Base-by-base conservation (phyloP, 2,329 filamentous ascomycete genomes). In the Pseudocercospora fuligena region DNA sequence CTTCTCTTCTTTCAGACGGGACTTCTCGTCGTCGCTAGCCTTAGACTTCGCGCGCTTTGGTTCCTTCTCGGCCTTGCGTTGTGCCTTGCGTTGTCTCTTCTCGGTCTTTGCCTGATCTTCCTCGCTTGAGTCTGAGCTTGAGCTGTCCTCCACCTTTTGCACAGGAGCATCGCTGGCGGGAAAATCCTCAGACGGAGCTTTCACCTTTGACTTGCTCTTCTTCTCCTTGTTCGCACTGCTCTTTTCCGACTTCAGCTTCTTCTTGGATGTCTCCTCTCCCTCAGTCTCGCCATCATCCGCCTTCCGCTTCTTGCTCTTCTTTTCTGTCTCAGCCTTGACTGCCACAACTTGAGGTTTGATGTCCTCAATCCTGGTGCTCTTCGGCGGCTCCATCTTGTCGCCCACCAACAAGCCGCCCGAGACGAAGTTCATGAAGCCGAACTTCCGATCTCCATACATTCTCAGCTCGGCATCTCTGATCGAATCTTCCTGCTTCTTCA, bases 391-490 rank as follows among this genome's bases (percentile, higher is more conserved):
- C 64, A 85, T 82, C 75, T 86, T 85, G 67, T 88, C 87, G 12
- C 87, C 87, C 5, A 87, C 84, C 69, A 90, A 76, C 64, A 93
- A 86, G 0, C 94, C 95, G n/a, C 93, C 95, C 66, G 85, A 89
- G 25, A 99, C 90, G 79, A 99, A 99, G 58, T 89, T 88, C 84
- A 97, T 92, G 9, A 87, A 84, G 0, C 93, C 93, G 81, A 89
- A 94, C 79, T 89, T 92, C 74, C 87, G 85, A 72, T 90, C 89
- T 63, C 92, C 86, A 76, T 93, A 97, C 54, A 89, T 82, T 69
- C 88, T 88, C 74, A 92, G 86, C 82, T 91, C 91, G 49, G 91
- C 81, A 73, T 92, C 89, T 64, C 91, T 86, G 71, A 89, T 84
- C 56, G 86, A 85, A 74, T 88, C 85, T 19, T 67, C 61, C 76